Evolutionary conservation across 1,139 yeast genomes (phyloP), one percentile per base, ranked within the genome.

Genomic region (Saccharomycopsis hybrid): DNA sequence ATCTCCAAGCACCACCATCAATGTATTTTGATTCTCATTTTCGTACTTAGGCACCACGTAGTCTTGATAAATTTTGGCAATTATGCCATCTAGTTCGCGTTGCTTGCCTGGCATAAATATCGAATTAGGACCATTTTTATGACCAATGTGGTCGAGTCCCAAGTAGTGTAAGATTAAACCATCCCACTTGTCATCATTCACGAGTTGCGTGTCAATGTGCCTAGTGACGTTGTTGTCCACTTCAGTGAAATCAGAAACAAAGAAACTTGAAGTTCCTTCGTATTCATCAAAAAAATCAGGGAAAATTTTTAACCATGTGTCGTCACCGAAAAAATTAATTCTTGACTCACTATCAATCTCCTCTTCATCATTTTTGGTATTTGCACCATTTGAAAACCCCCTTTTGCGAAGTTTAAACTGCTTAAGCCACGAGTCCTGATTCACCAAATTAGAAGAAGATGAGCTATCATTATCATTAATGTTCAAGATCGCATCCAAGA

Each of bases 141-240:
- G 98, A 1, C 99, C 98, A 58, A 94, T 94, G 64, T 94, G 98
- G 63, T 94, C 98, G 44, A 94, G 69, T 0, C 98, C 99, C 29
- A 94, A 70, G 61, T 92, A 94, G 63, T 94, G 98, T 48, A 94
- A 68, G 46, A 94, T 85, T 55, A 92, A 68, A 2, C 82, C 85
- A 63, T 92, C 96, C 97, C 97, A 92, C 1, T 71, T 55, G 5
- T 59, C 56, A 4, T 57, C 56, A 2, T 63, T 61, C 3, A 57
- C 54, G 46, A 88, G 65, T 57, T 85, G 85, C 2, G 62, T 56
- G 45, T 77, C 80, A 39, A 92, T 65, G 63, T 92, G 97, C 49
- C 97, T 74, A 0, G 98, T 90, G 5, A 94, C 98, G 59, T 94
- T 94, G 56, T 76, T 74, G 60, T 92, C 98, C 4, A 94, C 98